phyloP scores from a whole-genome alignment of 2,329 filamentous ascomycete genomes.

The Aspergillus phoenicis region DNA sequence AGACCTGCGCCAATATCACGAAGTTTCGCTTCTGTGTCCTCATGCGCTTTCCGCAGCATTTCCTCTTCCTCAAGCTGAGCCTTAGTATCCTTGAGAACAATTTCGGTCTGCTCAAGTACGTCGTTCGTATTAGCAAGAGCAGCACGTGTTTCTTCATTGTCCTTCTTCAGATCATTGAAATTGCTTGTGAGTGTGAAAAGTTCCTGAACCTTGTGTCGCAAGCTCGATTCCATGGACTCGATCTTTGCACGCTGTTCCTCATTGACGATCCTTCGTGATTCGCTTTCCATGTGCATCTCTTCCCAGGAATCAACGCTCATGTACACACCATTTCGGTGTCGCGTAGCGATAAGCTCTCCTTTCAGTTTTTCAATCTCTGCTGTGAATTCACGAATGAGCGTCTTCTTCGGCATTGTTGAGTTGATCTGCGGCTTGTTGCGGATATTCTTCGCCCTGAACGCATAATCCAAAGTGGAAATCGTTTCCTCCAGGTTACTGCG shows the following conservation, averaged over 20 bases:
- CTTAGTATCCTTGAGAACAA: constrained; percentile 75
- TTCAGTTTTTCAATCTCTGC: constrained; percentile 92
- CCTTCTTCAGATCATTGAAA: constrained; percentile 86
- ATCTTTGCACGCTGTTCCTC: constrained; percentile 93
- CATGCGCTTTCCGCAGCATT: constrained; percentile 76
- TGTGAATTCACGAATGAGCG: constrained; percentile 84
- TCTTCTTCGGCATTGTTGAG: constrained; percentile 89
- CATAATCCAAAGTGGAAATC: constrained; percentile 96
- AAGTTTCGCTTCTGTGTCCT: constrained; percentile 79
- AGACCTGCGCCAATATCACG: constrained; percentile 73
- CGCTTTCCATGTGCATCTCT: constrained; percentile 86
- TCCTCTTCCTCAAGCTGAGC: constrained; percentile 78
- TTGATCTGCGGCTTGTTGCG: constrained; percentile 97
- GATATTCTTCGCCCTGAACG: constrained; percentile 97
- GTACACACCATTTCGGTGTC: constrained; percentile 94
- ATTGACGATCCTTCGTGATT: constrained; percentile 84
- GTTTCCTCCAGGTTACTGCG: constrained; percentile 97
- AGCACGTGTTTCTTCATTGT: constrained; percentile 75
- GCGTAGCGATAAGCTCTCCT: constrained; percentile 86
- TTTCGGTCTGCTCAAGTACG: constrained; percentile 83
- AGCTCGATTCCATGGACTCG: constrained; percentile 84
- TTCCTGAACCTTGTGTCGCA: constrained; percentile 92
- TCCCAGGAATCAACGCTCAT: constrained; percentile 86
- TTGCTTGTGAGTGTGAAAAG: constrained; percentile 82
- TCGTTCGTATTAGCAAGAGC: constrained; percentile 78